These are phyloP conservation scores for Talaromyces sp. DNA, from an alignment of 2,329 filamentous ascomycete genomes.

Conservation along the genomic window DNA sequence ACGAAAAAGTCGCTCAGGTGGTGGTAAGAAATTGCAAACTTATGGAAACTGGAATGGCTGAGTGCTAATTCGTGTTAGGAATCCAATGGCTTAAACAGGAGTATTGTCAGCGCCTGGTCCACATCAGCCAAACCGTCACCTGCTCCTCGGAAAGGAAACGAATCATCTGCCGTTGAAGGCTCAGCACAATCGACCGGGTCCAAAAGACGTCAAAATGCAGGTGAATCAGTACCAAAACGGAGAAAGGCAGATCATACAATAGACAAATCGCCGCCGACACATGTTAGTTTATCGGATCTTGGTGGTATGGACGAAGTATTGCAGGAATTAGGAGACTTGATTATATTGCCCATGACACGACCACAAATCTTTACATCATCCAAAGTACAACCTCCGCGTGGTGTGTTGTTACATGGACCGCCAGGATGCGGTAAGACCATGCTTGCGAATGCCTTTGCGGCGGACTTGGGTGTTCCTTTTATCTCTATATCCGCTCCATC, in stretches of 20 bases:
- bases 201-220: conserved; percentile 61
- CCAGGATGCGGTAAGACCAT: conserved; percentile 86
- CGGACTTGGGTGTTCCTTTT: conserved; percentile 72
- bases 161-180: conserved; percentile 27
- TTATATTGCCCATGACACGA: conserved; percentile 70
- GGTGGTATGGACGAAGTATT: conserved; percentile 75
- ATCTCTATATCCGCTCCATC: conserved; percentile 80
- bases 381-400: conserved; percentile 68
- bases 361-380: conserved; percentile 65
- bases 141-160: conserved; percentile 29
- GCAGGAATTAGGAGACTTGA: conserved; percentile 65
- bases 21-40: background rate
- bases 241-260: conserved; percentile 58
- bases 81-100: conserved; percentile 65
- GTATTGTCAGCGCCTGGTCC: conserved; percentile 61
- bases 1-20: conserved; percentile 32
- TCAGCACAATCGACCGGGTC: conserved; percentile 29
- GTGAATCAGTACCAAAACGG: conserved; percentile 66
- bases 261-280: conserved; percentile 64
- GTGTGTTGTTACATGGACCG: conserved; percentile 76
- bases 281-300: conserved; percentile 68
- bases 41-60: conserved; percentile 23
- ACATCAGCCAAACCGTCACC: conserved; percentile 34
- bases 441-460: conserved; percentile 76
- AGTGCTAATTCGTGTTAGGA: conserved; percentile 35